Evolutionary conservation across 2,329 filamentous ascomycete genomes (phyloP).

Genomic region (Arthrobotrys sphaeroides): DNA sequence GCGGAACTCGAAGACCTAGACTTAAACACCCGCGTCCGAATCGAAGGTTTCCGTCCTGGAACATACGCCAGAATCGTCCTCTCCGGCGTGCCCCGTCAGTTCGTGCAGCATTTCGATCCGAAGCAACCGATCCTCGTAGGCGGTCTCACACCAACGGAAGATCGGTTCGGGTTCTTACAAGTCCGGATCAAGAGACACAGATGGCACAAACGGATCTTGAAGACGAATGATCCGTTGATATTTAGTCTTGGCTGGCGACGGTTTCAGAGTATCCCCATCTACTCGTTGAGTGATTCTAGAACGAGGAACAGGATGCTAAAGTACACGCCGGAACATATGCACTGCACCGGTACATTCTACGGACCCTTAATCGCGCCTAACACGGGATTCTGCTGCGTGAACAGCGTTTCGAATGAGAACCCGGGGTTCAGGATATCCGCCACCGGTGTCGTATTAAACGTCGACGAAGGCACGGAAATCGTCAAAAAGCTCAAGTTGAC

Average conservation of each 20-base stretch:
- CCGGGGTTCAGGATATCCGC: conserved; percentile 94
- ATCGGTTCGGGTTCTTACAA: conserved; percentile 94
- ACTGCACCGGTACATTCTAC: conserved; percentile 96
- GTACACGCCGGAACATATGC: conserved; percentile 99
- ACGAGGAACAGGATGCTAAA: conserved; percentile 97
- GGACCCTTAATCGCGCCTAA: conserved; percentile 94
- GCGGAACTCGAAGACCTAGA: conserved; percentile 90
- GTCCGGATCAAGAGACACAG: conserved; percentile 95
- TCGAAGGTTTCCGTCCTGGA: conserved; percentile 90
- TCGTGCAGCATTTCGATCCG: conserved; percentile 81
- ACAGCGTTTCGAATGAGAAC: conserved; percentile 78
- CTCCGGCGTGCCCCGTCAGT: conserved; percentile 88
- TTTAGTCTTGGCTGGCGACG: conserved; percentile 96
- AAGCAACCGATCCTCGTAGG: conserved; percentile 86
- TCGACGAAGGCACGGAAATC: conserved; percentile 95
- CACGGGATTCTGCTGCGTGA: conserved; percentile 92
- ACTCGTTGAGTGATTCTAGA: conserved; percentile 92
- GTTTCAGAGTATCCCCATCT: conserved; percentile 91
- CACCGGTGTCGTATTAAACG: conserved; percentile 89
- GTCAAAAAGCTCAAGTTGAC: conserved; percentile 99
- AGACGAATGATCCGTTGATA: conserved; percentile 96
- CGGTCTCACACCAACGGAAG: conserved; percentile 90
- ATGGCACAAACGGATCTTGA: conserved; percentile 99
- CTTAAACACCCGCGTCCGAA: conserved; percentile 79
- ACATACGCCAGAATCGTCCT: conserved; percentile 93